Evolutionary conservation across 306 rosid genomes (phyloP).

Genomic region (Gleditsia sinensis): DNA sequence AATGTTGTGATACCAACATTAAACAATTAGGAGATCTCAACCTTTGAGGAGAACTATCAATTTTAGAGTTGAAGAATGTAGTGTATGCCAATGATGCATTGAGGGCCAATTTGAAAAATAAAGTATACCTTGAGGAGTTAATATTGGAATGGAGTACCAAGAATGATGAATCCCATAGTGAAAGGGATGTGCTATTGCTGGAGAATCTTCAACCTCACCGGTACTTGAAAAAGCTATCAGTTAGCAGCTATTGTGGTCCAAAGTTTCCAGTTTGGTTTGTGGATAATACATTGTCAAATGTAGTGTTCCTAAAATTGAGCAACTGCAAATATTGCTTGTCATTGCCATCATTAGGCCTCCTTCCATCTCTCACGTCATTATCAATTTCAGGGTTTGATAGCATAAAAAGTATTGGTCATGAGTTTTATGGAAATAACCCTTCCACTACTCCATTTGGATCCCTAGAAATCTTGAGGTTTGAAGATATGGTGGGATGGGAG

Average conservation of each 20-base stretch:
- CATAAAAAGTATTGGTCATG: not conserved
- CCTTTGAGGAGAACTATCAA: not conserved
- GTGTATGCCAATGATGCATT: not conserved
- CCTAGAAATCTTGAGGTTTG: not conserved
- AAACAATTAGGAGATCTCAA: not conserved
- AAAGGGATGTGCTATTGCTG: not conserved
- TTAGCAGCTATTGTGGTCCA: not conserved
- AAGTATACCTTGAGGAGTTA: not conserved
- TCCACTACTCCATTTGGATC: not conserved
- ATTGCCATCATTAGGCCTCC: constrained; percentile 13
- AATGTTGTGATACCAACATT: not conserved
- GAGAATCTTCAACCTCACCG: constrained; percentile 6
- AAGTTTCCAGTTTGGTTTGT: constrained; percentile 4
- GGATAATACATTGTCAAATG: not conserved
- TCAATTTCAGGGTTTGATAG: constrained; percentile 9
- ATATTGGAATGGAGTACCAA: not conserved
- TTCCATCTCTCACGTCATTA: constrained; percentile 7
- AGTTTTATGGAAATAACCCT: constrained; percentile 15
- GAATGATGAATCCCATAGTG: not conserved
- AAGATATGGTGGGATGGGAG: not conserved
- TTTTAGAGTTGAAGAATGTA: constrained; percentile 15
- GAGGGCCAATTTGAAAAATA: not conserved
- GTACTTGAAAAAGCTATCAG: not conserved
- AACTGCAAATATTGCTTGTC: not conserved
- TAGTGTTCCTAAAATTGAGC: not conserved